phyloP scores from a whole-genome alignment of 2,329 filamentous ascomycete genomes.

The Pseudocercospora crystallina region DNA sequence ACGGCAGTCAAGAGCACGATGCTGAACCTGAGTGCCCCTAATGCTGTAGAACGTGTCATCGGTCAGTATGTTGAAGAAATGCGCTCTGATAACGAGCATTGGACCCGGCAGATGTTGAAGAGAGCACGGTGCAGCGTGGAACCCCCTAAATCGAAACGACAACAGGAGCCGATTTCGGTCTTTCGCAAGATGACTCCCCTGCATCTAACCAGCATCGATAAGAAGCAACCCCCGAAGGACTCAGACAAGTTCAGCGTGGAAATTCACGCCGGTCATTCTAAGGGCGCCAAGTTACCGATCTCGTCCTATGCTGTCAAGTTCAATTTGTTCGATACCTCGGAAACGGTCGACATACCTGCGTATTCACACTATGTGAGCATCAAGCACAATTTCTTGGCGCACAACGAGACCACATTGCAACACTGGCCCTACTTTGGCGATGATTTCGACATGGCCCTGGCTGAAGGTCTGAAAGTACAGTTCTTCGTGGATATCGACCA shows the following conservation, averaged over 20 bases:
- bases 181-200: not conserved
- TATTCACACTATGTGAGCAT: conserved; percentile 46
- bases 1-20: conserved; percentile 1
- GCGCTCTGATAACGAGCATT: conserved; percentile 31
- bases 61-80: conserved; percentile 29
- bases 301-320: conserved; percentile 8
- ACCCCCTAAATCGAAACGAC: not conserved
- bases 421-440: conserved; percentile 42
- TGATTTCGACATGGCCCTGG: conserved; percentile 35
- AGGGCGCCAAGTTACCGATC: not conserved
- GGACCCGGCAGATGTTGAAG: conserved; percentile 22
- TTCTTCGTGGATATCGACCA: conserved; percentile 33
- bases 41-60: conserved; percentile 25
- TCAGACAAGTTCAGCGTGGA: conserved; percentile 9
- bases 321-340: conserved; percentile 8
- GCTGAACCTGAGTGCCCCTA: conserved; percentile 1
- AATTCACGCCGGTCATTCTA: not conserved
- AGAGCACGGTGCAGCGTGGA: conserved; percentile 18
- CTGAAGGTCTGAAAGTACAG: conserved; percentile 28
- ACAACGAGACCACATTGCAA: conserved; percentile 43
- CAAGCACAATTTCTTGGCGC: conserved; percentile 42
- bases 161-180: conserved; percentile 1
- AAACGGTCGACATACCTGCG: conserved; percentile 32
- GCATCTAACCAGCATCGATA: not conserved
- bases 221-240: not conserved